These are phyloP conservation scores for Zostera marina DNA, from an alignment of 116 monocot genomes.

Conservation along the genomic window DNA sequence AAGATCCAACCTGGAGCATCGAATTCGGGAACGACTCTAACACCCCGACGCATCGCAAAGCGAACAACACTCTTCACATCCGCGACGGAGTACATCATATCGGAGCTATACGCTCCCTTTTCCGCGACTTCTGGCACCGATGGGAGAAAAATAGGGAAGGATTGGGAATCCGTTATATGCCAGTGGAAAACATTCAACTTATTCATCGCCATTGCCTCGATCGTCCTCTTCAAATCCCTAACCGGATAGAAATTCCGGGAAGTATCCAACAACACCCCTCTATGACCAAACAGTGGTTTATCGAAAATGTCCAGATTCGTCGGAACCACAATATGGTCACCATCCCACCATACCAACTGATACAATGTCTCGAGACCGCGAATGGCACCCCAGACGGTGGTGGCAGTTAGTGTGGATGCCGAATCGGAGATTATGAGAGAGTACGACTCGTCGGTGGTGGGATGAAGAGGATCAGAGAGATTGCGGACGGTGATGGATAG, in stretches of 20 bases:
- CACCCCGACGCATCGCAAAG: slow-evolving; percentile 33
- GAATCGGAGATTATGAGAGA: slow-evolving; percentile 17
- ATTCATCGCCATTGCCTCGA: slow-evolving; percentile 52
- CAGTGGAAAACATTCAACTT: slow-evolving; percentile 93
- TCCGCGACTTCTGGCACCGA: slow-evolving; percentile 51
- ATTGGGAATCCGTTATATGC: slow-evolving; percentile 84
- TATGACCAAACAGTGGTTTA: slow-evolving; percentile 51
- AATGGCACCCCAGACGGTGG: slow-evolving; percentile 71
- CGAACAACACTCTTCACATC: slow-evolving; percentile 45
- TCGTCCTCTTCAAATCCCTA: slow-evolving; percentile 39
- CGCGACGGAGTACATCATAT: slow-evolving; percentile 34
- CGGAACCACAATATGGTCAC: slow-evolving; percentile 18
- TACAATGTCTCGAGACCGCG: slow-evolving; percentile 76
- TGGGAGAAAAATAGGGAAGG: slow-evolving; percentile 61
- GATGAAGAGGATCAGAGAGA: slow-evolving; percentile 27
- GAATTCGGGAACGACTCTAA: slow-evolving; percentile 77
- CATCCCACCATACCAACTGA: slow-evolving; percentile 38
- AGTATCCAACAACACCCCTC: slow-evolving; percentile 73
- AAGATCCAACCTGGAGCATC: slow-evolving; percentile 51
- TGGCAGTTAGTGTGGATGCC: slow-evolving; percentile 17
- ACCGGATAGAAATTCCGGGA: slow-evolving; percentile 57
- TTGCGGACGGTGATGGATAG: slow-evolving; percentile 31
- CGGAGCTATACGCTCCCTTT: slow-evolving; percentile 44
- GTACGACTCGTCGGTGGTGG: slow-evolving; percentile 60
- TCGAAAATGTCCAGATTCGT: slow-evolving; percentile 36